Percentiles rank a stretch among this genome's conserved stretches.
Conservation (phyloP, 176 grass and related monocot species). For the Lolium perenne region DNA sequence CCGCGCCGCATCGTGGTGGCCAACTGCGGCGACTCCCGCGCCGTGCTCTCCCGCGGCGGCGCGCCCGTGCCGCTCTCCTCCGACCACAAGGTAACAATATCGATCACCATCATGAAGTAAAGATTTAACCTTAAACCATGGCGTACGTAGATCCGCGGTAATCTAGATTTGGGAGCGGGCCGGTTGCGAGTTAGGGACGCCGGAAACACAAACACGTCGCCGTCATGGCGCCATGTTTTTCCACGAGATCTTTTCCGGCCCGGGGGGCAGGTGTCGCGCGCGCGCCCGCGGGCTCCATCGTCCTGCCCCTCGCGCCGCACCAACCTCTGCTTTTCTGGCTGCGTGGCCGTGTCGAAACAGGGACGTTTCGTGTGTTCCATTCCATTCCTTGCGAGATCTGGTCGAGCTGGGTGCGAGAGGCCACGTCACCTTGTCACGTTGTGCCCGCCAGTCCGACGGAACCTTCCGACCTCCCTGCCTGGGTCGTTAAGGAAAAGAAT, state of each 20-base stretch:
- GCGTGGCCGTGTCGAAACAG: constrained; percentile 36
- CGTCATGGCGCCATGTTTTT: constrained; percentile 23
- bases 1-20: constrained; percentile 62
- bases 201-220: constrained; percentile 18
- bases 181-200: constrained; percentile 27
- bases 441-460: neutral
- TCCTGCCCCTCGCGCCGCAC: neutral
- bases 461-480: constrained; percentile 36
- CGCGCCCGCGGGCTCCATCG: neutral
- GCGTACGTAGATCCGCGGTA: constrained; percentile 21
- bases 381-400: neutral
- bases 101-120: neutral
- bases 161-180: constrained; percentile 4
- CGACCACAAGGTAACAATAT: constrained; percentile 71
- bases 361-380: neutral
- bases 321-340: constrained; percentile 23
- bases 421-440: neutral
- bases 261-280: constrained; percentile 38
- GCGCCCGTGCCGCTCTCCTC: constrained; percentile 67
- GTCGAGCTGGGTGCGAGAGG: no score
- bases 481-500: constrained; percentile 6
- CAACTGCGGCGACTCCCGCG: constrained; percentile 82
- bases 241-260: neutral
- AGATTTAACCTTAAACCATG: neutral
- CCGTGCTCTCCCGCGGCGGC: constrained; percentile 71